These are phyloP conservation scores for Hypoxylon rubiginosum DNA, from an alignment of 2,329 filamentous ascomycete species.

Conservation along the genomic window DNA sequence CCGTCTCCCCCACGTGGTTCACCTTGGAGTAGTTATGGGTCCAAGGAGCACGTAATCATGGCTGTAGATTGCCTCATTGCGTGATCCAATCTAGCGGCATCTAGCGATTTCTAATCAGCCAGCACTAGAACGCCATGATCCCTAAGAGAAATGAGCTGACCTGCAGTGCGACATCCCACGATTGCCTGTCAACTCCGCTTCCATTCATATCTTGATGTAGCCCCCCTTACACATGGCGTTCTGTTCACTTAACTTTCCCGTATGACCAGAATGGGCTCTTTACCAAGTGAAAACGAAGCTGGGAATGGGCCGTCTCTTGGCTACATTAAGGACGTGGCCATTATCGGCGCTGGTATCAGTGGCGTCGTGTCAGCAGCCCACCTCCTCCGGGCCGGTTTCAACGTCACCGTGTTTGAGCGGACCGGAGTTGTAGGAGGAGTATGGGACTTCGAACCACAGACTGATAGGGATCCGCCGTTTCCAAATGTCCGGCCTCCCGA, in stretches of 20 bases:
- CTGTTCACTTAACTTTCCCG: background rate
- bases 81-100: background rate
- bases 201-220: conserved; percentile 29
- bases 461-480: conserved; percentile 55
- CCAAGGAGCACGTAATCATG: conserved; percentile 35
- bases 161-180: conserved; percentile 3
- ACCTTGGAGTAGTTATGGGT: background rate
- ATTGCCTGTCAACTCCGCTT: conserved; percentile 7
- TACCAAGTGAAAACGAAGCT: conserved; percentile 13
- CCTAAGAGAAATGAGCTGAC: conserved; percentile 9
- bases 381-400: conserved; percentile 70
- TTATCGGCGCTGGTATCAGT: conserved; percentile 75
- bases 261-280: conserved; percentile 36
- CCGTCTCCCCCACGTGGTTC: conserved; percentile 17
- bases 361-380: conserved; percentile 75
- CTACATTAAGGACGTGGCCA: conserved; percentile 60
- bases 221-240: background rate
- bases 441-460: conserved; percentile 73
- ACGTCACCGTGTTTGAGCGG: conserved; percentile 74
- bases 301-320: conserved; percentile 16
- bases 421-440: conserved; percentile 70
- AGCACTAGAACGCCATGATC: conserved; percentile 9
- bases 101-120: conserved; percentile 33
- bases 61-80: conserved; percentile 32
- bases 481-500: conserved; percentile 46